Base-by-base conservation (phyloP, 2,329 filamentous ascomycete genomes). In the Zelopaecilomyces penicillatus region DNA sequence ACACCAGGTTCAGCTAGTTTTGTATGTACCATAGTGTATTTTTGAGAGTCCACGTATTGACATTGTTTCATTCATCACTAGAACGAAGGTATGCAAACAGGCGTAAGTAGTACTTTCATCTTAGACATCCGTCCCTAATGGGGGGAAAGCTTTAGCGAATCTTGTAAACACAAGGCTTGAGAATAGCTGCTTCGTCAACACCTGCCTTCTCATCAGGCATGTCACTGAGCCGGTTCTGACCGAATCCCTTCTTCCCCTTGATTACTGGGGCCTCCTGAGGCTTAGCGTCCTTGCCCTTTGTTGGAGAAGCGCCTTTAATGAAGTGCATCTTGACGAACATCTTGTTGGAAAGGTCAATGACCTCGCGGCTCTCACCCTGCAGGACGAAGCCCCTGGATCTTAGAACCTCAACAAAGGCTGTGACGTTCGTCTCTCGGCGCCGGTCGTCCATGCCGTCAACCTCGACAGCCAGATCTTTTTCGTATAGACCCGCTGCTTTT, bases 261-360 rank as follows among this genome's bases (percentile, higher is more conserved):
- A 83, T 80, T 12, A 5, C 36, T n/a, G 28, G 38, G 11, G 33
- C 42, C 11, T 82, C 84, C 55, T 79, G 51, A 10, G 65, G 60
- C 43, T 67, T 72, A 10, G 73, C 78, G 52, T 84, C 80, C 69
- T 95, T 94, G 27, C 89, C 89, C 61, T 81, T 83, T 2, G 74
- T 74, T 0, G 90, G 85, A 37, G 80, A 70, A 19, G 80, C 80
- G n/a, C 76, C 80, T 70, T 97, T 98, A 56, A 90, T 73, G 65
- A 98, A 98, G 56, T 85, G 81, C 88, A 98, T 91, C 68, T 85
- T 87, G 54, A 97, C 91, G 70, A 98, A 98, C 93, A 98, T 98
- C 69, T 85, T 94, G 68, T 98, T 98, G 45, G 76, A 78, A 57
- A 94, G 69, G 67, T 98, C 89, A 7, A 95, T 74, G 0, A 83